Base-by-base conservation (phyloP, 768 basidiomycete species). In the Infundibulicybe gibba region DNA sequence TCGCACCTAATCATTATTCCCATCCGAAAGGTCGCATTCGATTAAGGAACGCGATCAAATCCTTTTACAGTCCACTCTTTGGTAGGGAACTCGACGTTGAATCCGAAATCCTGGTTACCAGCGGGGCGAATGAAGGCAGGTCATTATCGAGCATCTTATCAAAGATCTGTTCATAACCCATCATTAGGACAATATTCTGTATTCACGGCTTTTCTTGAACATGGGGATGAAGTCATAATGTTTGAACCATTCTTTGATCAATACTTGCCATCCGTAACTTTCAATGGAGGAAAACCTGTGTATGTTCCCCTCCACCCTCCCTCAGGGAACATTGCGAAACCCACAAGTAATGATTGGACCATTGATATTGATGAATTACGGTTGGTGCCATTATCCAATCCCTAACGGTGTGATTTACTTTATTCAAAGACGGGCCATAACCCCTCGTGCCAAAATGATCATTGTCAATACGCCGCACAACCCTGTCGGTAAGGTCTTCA, bases 191-290 rank as follows among this genome's bases (percentile, higher is more conserved):
- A 93, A 75, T 98, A 95, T 64, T 82, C 94, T 43, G 90, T 94
- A 43, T 90, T 95, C 56, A 80, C 84, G 10, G 97, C 97, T 0
- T 97, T 95, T 70, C 67, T 97, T 33, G 86, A 97, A 51, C 76
- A 80, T 32, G 95, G 88, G 3, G 97, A 98, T 59, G 97, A 99
- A 65, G 95, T 98, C 52, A 95, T 99, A 66, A 85, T 97, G 80
- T 94, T 98, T 60, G 97, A 98, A 67, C 95, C 94, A 1, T 97
- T 92, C 75, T 97, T 97, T 61, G 94, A 97, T 61, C 94, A 97
- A 63, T 95, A 94, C 64, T 77, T 94, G 43, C 87, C 94, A 17
- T 91, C 90, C 5, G 86, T 95, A 44, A 88, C 86, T 21, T 97
- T 97, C 80, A 94, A 95, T 57, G 90, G 90, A 25, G 95, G 93